Base-by-base conservation (phyloP, 2,329 filamentous ascomycete species). In the Alternaria dauci region DNA sequence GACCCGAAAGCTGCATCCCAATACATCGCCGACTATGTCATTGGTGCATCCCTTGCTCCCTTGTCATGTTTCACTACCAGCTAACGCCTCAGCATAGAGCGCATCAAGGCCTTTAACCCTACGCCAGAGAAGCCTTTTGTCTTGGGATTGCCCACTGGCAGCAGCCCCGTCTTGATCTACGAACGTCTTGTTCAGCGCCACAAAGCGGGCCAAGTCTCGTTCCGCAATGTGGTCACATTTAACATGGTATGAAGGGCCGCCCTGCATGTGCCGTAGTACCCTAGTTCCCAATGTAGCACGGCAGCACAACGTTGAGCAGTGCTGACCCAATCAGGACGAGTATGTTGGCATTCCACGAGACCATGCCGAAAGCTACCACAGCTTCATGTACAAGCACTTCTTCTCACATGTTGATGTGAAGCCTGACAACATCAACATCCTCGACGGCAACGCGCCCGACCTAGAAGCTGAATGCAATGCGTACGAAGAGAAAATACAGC, bases 321-420 rank as follows among this genome's bases (percentile, higher is more conserved):
- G 58, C 74, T 77, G 65, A 77, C 64, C 47, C 36, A 30, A 53
- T 36, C 67, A 91, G 88, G 92, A 96, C 80, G 92, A 96, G 81
- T 96, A 96, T 73, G 91, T 95, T 67, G 91, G 90, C 58, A 86
- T 96, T 64, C 89, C 92, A 34, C 88, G 91, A 72, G 91, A 94
- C 71, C 91, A 96, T 76, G 89, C 91, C 12, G 89, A 95, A 78
- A 93, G 89, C 72, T 96, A 96, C 80, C 92, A 96, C 82, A 91
- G 89, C 67, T 96, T 95, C 83, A 95, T 96, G 92, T 96, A 93
- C 86, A 92, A 91, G 80, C 86, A 95, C 81, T 93, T 96, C 84
- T 96, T 96, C 84, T 92, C 90, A 43, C 92, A 89, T 66, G 89
- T 95, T 70, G 91, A 96, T 74, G 89, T 95, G 69, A 86, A 89